A percentile compares a stretch with the other conserved stretches of the same genome.
Evolutionary conservation across 352 stramenopile genomes (phyloP).

Genomic region (Phytophthora melonis): DNA sequence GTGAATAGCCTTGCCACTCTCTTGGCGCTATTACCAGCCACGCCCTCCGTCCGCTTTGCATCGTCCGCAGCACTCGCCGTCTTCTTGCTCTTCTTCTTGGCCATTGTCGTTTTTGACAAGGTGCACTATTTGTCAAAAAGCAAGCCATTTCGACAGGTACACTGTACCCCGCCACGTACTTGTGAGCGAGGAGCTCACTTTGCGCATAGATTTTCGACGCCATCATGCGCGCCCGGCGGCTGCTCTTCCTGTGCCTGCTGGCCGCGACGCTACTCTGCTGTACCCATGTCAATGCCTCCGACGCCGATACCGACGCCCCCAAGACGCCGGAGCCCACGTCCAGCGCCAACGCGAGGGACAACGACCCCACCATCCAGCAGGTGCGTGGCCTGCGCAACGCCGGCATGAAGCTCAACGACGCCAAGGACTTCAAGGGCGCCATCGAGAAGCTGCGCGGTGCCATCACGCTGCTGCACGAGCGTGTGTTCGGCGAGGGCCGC

Average conservation of each 20-base stretch:
- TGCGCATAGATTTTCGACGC: neutral
- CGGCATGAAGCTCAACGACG: conserved; percentile 82
- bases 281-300: too few relatives aligned
- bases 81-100: conserved; percentile 55
- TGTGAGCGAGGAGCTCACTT: neutral
- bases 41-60: neutral
- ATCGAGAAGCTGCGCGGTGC: conserved; percentile 76
- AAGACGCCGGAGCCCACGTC: conserved; percentile 35
- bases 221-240: conserved; percentile 23
- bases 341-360: conserved; percentile 47
- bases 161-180: neutral
- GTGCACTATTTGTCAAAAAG: neutral
- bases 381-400: conserved; percentile 77
- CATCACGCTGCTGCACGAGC: conserved; percentile 71
- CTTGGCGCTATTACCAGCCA: conserved; percentile 1
- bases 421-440: conserved; percentile 50
- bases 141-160: neutral
- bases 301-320: neutral
- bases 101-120: conserved; percentile 29
- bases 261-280: conserved; percentile 25
- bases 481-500: conserved; percentile 70
- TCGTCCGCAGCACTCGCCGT: conserved; percentile 1
- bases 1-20: conserved; percentile 42
- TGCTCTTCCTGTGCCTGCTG: conserved; percentile 44
- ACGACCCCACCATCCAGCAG: conserved; percentile 71